Evolutionary conservation across 2,329 filamentous ascomycete species (phyloP), one percentile per base, ranked within the genome.

Genomic region (Hypoxylon sp.): DNA sequence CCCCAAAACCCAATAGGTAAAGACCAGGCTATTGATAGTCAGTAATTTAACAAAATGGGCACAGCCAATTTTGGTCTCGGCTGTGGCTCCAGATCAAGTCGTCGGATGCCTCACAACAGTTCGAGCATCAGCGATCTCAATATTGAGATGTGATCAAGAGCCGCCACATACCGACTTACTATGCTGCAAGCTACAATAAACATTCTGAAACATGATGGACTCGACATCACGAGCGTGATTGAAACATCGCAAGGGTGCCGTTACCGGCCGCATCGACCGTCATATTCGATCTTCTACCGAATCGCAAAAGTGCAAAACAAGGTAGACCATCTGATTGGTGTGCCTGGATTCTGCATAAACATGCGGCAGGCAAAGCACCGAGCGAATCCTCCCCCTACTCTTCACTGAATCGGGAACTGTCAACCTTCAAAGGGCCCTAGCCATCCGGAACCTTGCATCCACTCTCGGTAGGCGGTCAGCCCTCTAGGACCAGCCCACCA

Each of bases 281-380:
- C 57, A 46, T 54, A 46, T 58, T 56, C 31, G 39, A 68, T 59
- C 51, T 35, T 56, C 47, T 62, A 64, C 65, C 70, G 52, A 70
- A 69, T 67, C 62, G 62, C 50, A 48, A 57, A 32, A 47, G 21
- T 8, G 54, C 29, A 19, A 62, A 55, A 39, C 35, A 51, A 24
- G 39, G 60, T 42, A 50, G 13, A 24, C 32, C 11, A 50, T 66
- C 61, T 71, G 37, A 71, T 72, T 72, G 70, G 70, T 72, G 70
- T 72, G 63, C 70, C 68, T 71, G 68, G 50, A 67, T 58, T 32
- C 39, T 64, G 70, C 70, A 71, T 69, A 57, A 67, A 69, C 62
- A 57, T 67, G 68, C 62, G 59, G 65, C 65, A 66, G 48, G 44
- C 60, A 71, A 67, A 62, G 64, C 57, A 65, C 67, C 62, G 62